Base-by-base conservation (phyloP, 2,329 filamentous ascomycete species). In the Aureobasidium sp. region DNA sequence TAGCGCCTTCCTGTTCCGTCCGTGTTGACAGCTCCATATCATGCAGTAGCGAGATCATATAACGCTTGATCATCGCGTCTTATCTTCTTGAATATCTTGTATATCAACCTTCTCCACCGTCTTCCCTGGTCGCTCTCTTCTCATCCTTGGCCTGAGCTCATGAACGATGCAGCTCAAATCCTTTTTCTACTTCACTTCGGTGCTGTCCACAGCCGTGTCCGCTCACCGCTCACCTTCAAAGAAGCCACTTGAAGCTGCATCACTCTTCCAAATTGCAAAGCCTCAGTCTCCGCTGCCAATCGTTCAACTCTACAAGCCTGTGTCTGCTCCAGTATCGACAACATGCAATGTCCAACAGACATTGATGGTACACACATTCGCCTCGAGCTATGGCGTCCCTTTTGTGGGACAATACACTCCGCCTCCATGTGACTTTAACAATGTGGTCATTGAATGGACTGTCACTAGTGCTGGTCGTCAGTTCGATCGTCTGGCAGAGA, bases 391-490 rank as follows among this genome's bases (percentile, higher is more conserved):
- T 71, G 87, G 86, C n/a, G 71, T 80, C 37, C 89, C 89, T 1
- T 92, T 86, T 70, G 79, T 91, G 67, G 87, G 87, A 85, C 76
- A 75, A 17, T 91, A 90, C 70, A 78, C 74, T 1, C 89, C 89
- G 14, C 88, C 89, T 1, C 69, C 74, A 29, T 91, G 87, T 73
- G 74, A 80, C 17, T 94, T 93, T 76, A 88, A 91, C 70, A 82
- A 85, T 37, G 87, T 92, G 17, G 81, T 84, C 27, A 84, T 94
- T 73, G 91, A 91, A 69, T 82, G 94, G 67, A 92, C 88, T 0
- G 86, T 89, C 15, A 84, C 83, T 0, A 89, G 87, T 11, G 77
- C 79, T 64, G 90, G 90, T 0, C 81, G 83, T 3, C 90, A 95
- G 68, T 92, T 83, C 73, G 90, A 95, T 71, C 82, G 90, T 42